Conservation (phyloP, 192 early-diverging fungal genomes). For the Backusella liffmaniae region DNA sequence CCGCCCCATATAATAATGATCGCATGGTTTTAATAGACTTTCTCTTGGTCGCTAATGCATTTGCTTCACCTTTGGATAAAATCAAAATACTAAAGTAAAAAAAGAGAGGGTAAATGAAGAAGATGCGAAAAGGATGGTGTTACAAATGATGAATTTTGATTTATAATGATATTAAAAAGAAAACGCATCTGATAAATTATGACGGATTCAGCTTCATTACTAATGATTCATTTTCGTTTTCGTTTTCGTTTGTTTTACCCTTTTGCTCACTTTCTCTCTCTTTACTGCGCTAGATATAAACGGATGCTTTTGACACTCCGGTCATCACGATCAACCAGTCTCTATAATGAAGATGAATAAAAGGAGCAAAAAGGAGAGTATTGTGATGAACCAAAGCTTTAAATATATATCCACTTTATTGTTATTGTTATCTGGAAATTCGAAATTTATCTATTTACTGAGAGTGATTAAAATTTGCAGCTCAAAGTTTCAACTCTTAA, state of each 20-base stretch:
- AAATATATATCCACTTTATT: background rate
- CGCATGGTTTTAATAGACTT: background rate
- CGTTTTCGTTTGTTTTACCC: background rate
- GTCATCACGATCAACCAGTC: background rate
- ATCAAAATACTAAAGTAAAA: background rate
- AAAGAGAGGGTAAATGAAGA: background rate
- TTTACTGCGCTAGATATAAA: background rate
- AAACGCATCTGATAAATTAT: background rate
- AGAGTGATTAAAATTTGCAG: background rate
- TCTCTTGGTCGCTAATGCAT: background rate
- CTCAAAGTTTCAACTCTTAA: slow-evolving; percentile 5
- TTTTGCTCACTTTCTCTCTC: background rate
- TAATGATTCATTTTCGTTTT: slow-evolving; percentile 7
- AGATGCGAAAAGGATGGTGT: background rate
- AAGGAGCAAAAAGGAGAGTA: background rate
- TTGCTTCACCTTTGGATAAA: background rate
- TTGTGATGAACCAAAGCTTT: background rate
- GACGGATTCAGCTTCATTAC: background rate
- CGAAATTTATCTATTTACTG: slow-evolving; percentile 1
- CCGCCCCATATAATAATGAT: background rate
- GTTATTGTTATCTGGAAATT: background rate
- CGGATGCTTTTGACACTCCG: background rate
- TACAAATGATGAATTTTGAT: background rate
- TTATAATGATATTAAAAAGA: background rate
- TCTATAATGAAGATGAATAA: background rate